These are phyloP conservation scores for Didymella lethalis DNA, from an alignment of 2,329 filamentous ascomycete species.

Conservation along the genomic window DNA sequence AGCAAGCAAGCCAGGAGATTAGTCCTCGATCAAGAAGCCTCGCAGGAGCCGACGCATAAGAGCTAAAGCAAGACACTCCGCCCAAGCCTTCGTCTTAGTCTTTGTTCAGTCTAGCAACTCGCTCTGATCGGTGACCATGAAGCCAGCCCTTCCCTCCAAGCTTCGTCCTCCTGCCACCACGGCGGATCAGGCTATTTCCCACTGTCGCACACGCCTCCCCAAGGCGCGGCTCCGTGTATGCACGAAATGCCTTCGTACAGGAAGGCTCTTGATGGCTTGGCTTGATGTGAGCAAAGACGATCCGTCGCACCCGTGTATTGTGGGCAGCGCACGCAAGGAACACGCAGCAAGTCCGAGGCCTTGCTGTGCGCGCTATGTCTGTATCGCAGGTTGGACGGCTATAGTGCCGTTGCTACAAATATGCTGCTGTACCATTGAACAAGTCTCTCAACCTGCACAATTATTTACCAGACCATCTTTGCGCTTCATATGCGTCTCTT, in stretches of 20 bases:
- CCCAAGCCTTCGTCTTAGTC: slow-evolving; percentile 13
- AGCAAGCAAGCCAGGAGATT: slow-evolving; percentile 17
- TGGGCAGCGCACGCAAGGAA: slow-evolving; percentile 20
- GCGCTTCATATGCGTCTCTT: slow-evolving; percentile 3
- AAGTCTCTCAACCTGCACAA: slow-evolving; percentile 10
- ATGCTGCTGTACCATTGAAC: slow-evolving; percentile 18
- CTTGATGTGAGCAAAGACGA: slow-evolving; percentile 24
- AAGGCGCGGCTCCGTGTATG: slow-evolving; percentile 31
- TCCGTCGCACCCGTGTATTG: slow-evolving; percentile 24
- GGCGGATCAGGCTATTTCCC: slow-evolving; percentile 34
- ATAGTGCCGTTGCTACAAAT: slow-evolving; percentile 9
- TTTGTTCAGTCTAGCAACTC: slow-evolving; percentile 14
- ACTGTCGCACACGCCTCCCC: slow-evolving; percentile 31
- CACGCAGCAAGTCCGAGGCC: slow-evolving; percentile 10
- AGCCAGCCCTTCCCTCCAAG: slow-evolving; percentile 16
- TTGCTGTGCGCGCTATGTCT: slow-evolving; percentile 20
- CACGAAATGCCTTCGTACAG: slow-evolving; percentile 31
- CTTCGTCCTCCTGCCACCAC: slow-evolving; percentile 36
- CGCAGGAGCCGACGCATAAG: slow-evolving; percentile 19
- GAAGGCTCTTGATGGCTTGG: slow-evolving; percentile 17
- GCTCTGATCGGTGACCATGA: slow-evolving; percentile 14
- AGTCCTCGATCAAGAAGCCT: slow-evolving; percentile 15
- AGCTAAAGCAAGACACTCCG: slow-evolving; percentile 17
- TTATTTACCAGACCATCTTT: neutral
- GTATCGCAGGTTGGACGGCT: slow-evolving; percentile 17